These are phyloP conservation scores for Botrytis deweyae DNA, from an alignment of 2,329 filamentous ascomycete species.

Conservation along the genomic window DNA sequence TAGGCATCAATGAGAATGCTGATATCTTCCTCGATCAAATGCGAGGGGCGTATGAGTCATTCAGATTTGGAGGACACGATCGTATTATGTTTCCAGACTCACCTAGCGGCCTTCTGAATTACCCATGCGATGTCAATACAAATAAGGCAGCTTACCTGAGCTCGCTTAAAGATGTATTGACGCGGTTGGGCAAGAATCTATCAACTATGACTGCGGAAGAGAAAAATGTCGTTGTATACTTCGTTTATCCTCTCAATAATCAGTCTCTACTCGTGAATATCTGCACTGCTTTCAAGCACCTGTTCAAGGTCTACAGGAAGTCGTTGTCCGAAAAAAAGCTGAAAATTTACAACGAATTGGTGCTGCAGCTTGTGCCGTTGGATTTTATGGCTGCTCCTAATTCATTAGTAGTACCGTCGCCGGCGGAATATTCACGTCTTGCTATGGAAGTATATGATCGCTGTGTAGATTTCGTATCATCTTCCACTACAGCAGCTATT, in stretches of 20 bases:
- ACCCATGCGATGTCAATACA: conserved; percentile 31
- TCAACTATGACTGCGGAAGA: conserved; percentile 40
- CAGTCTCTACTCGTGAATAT: conserved; percentile 65
- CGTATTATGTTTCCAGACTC: conserved; percentile 43
- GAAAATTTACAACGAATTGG: conserved; percentile 60
- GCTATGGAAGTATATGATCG: conserved; percentile 78
- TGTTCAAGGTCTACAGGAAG: conserved; percentile 64
- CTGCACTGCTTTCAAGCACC: conserved; percentile 70
- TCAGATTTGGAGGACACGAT: conserved; percentile 67
- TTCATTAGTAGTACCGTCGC: conserved; percentile 61
- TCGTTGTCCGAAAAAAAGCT: conserved; percentile 50
- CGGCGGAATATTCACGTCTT: conserved; percentile 58
- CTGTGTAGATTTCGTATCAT: conserved; percentile 58
- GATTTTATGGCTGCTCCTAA: conserved; percentile 64
- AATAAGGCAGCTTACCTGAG: conserved; percentile 27
- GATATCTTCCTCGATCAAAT: conserved; percentile 66
- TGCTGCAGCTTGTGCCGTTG: conserved; percentile 72
- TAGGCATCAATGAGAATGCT: conserved; percentile 60
- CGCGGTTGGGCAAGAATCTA: conserved; percentile 35
- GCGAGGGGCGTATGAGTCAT: conserved; percentile 69
- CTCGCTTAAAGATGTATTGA: conserved; percentile 36
- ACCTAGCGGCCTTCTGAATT: conserved; percentile 37
- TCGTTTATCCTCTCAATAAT: conserved; percentile 67
- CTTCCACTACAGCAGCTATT: conserved; percentile 67
- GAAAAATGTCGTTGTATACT: conserved; percentile 71